Percentiles rank a stretch among this genome's conserved stretches.
phyloP scores from a whole-genome alignment of 352 stramenopile genomes.

The Peronospora belbahrii region DNA sequence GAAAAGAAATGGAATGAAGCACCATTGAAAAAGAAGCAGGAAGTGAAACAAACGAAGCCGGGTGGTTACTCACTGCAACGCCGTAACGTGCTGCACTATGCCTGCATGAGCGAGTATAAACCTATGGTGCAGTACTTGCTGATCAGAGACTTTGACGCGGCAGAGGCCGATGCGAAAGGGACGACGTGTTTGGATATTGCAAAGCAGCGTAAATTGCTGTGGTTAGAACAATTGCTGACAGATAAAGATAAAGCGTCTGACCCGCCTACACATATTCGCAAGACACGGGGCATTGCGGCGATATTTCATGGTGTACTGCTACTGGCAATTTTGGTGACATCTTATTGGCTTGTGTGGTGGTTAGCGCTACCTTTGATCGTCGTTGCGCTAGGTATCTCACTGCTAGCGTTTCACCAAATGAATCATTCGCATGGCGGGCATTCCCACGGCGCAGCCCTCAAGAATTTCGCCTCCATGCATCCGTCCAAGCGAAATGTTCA shows the following conservation, averaged over 20 bases:
- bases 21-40: slow-evolving; percentile 12
- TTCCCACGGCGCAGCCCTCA: slow-evolving; percentile 33
- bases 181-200: slow-evolving; percentile 38
- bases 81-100: slow-evolving; percentile 49
- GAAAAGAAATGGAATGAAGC: slow-evolving; percentile 24
- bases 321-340: slow-evolving; percentile 47
- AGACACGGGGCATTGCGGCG: slow-evolving; percentile 43
- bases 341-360: slow-evolving; percentile 68
- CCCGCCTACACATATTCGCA: slow-evolving; percentile 40
- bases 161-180: slow-evolving; percentile 36
- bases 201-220: slow-evolving; percentile 30
- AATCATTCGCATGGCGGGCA: slow-evolving; percentile 23
- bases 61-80: slow-evolving; percentile 31
- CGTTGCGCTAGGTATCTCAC: slow-evolving; percentile 40
- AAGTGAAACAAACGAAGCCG: slow-evolving; percentile 13
- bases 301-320: slow-evolving; percentile 42
- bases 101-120: slow-evolving; percentile 53
- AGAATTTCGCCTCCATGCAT: slow-evolving; percentile 24
- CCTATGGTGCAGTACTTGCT: slow-evolving; percentile 65
- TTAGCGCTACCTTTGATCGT: slow-evolving; percentile 52
- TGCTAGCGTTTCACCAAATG: slow-evolving; percentile 36
- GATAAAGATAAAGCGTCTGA: slow-evolving; percentile 31
- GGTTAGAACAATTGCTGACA: slow-evolving; percentile 43
- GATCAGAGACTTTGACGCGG: slow-evolving; percentile 42
- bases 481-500: slow-evolving; percentile 42